Conservation (phyloP, 495 filamentous ascomycete species). For the Astrocystis sublimbata region DNA sequence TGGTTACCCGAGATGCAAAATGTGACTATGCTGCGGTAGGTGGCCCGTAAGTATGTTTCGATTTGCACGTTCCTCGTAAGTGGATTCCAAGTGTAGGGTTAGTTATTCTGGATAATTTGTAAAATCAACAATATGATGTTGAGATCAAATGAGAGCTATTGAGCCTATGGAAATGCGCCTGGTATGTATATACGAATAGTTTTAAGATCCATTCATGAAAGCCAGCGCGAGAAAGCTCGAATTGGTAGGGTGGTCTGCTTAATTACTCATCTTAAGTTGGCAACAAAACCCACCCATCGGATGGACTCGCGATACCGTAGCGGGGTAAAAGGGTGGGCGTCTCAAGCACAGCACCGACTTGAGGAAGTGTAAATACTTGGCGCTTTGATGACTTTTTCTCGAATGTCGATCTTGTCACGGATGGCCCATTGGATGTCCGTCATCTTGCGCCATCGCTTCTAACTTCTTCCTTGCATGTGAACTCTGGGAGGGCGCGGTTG, state of each 20-base stretch:
- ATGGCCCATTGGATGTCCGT: not conserved
- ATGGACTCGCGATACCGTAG: not conserved
- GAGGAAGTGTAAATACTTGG: constrained; percentile 8
- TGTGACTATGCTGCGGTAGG: not conserved
- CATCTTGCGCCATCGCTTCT: constrained; percentile 14
- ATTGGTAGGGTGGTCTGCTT: not conserved
- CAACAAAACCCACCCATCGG: not conserved
- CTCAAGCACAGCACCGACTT: constrained; percentile 11
- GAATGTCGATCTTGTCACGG: too few species aligned
- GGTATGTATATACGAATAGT: too few species aligned
- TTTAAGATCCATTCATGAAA: not conserved
- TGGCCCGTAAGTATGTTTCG: not conserved
- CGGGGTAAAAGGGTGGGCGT: constrained; percentile 6
- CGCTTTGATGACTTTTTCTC: not conserved
- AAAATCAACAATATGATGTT: not conserved
- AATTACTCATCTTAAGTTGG: not conserved
- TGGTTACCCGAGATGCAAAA: not conserved
- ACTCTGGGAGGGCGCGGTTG: not conserved
- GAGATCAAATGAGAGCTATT: too few species aligned
- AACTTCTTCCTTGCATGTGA: not conserved
- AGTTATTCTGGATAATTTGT: not conserved
- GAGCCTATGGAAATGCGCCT: too few species aligned
- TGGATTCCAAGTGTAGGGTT: not conserved
- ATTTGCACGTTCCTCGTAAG: not conserved
- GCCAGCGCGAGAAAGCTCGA: not conserved